A percentile compares a stretch with the other conserved stretches of the same genome.
These are phyloP conservation scores for Macaranga tanarius DNA, from an alignment of 441 rosid species.

Conservation along the genomic window DNA sequence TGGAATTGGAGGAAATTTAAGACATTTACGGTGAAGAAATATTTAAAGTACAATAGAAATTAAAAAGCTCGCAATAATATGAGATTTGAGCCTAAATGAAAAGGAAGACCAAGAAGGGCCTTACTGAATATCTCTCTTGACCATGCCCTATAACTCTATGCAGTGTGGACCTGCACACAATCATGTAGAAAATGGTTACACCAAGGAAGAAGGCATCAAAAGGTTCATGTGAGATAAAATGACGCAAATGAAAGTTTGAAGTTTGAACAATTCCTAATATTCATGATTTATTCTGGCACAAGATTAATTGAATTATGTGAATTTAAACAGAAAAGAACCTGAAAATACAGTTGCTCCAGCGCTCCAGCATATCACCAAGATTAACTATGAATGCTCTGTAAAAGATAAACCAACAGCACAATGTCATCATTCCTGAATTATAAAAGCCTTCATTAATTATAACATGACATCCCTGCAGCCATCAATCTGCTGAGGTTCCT, in stretches of 20 bases:
- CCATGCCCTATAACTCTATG: conserved; percentile 87
- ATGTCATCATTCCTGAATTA: not conserved
- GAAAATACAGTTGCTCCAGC: conserved; percentile 86
- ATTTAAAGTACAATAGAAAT: not conserved
- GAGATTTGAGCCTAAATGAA: no score
- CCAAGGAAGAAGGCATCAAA: not conserved
- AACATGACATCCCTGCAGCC: no score
- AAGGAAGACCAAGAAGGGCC: conserved; percentile 22
- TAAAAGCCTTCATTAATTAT: no score
- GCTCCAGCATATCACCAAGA: conserved; percentile 86
- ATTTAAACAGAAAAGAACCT: conserved; percentile 45
- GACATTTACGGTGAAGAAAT: not conserved
- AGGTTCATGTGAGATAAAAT: not conserved
- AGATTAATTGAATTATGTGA: conserved; percentile 4
- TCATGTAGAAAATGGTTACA: conserved; percentile 17
- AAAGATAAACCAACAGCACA: conserved; percentile 19
- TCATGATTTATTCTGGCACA: conserved; percentile 10
- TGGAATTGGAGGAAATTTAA: not conserved
- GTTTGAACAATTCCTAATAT: not conserved
- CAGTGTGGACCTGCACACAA: conserved; percentile 67
- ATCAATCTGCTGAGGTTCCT: not conserved
- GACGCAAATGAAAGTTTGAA: not conserved
- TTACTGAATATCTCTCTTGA: conserved; percentile 83
- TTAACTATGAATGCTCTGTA: conserved; percentile 77
- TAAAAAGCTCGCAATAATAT: not conserved